These are phyloP conservation scores for Avena eriantha DNA, from an alignment of 176 grass and related monocot genomes.

Conservation along the genomic window DNA sequence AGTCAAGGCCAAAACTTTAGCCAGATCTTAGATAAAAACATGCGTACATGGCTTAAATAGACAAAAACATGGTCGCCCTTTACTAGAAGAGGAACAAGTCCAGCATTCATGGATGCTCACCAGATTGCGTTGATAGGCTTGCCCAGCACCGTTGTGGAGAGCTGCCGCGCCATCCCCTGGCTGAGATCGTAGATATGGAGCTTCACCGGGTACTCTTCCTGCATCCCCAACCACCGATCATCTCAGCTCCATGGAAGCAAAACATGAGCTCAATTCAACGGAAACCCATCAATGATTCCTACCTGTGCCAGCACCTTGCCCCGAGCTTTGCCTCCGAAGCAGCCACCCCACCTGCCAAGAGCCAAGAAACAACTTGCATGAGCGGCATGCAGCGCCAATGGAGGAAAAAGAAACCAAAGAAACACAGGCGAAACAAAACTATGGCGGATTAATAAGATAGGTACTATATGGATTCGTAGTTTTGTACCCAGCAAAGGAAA, in stretches of 20 bases:
- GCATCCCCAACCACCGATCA: background rate
- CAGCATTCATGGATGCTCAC: constrained; percentile 41
- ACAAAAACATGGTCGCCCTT: no score
- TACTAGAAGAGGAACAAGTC: background rate
- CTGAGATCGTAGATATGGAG: constrained; percentile 89
- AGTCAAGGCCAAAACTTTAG: background rate
- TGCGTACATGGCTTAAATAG: no score
- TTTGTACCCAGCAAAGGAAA: constrained; percentile 42
- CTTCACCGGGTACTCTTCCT: constrained; percentile 81
- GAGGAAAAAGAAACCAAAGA: background rate
- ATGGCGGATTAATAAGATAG: background rate
- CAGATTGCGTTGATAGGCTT: constrained; percentile 83
- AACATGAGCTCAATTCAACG: background rate
- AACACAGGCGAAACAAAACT: background rate
- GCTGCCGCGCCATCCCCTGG: constrained; percentile 76
- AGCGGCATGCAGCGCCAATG: background rate
- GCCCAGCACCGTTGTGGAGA: constrained; percentile 64
- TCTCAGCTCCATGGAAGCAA: constrained; percentile 1
- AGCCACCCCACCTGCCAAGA: constrained; percentile 55
- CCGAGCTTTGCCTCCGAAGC: constrained; percentile 56
- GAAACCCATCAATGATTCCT: constrained; percentile 6
- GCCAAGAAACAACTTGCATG: constrained; percentile 11
- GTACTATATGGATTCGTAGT: background rate
- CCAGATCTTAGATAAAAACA: no score
- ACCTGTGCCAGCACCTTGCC: constrained; percentile 67